phyloP scores from a whole-genome alignment of 495 filamentous ascomycete species.

The Penicillium psychrofluorescens region DNA sequence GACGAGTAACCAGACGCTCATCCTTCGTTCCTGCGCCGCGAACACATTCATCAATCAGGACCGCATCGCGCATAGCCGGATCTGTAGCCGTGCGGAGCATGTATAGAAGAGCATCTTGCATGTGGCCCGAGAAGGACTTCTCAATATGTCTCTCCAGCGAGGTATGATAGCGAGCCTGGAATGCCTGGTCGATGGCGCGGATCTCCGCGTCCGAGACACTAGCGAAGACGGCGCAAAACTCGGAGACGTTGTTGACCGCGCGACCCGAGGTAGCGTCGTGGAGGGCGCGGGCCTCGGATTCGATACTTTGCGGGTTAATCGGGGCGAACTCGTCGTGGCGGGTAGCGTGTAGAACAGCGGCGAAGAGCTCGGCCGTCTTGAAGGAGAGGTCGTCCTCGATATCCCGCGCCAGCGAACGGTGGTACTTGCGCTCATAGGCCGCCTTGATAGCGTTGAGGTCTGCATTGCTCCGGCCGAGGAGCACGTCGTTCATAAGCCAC shows the following conservation, averaged over 20 bases:
- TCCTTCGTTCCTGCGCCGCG: slow-evolving; percentile 83
- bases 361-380: slow-evolving; percentile 77
- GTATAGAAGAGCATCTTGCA: slow-evolving; percentile 75
- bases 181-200: slow-evolving; percentile 67
- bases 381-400: slow-evolving; percentile 72
- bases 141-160: slow-evolving; percentile 64
- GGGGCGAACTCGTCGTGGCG: slow-evolving; percentile 71
- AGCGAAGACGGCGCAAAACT: slow-evolving; percentile 70
- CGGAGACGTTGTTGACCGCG: slow-evolving; percentile 64
- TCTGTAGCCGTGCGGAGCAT: slow-evolving; percentile 73
- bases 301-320: slow-evolving; percentile 58
- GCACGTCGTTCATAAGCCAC: slow-evolving; percentile 72
- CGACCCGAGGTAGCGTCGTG: slow-evolving; percentile 66
- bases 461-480: slow-evolving; percentile 75
- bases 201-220: slow-evolving; percentile 70
- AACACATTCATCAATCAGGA: slow-evolving; percentile 77
- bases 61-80: slow-evolving; percentile 74
- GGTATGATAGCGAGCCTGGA: slow-evolving; percentile 56
- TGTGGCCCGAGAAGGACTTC: slow-evolving; percentile 84
- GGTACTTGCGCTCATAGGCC: slow-evolving; percentile 61
- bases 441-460: slow-evolving; percentile 76
- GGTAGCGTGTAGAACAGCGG: slow-evolving; percentile 62
- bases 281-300: slow-evolving; percentile 63
- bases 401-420: slow-evolving; percentile 53
- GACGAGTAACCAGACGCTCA: slow-evolving; percentile 60